These are phyloP conservation scores for Somion occarium DNA, from an alignment of 1,284 basidiomycete genomes.

Conservation along the genomic window DNA sequence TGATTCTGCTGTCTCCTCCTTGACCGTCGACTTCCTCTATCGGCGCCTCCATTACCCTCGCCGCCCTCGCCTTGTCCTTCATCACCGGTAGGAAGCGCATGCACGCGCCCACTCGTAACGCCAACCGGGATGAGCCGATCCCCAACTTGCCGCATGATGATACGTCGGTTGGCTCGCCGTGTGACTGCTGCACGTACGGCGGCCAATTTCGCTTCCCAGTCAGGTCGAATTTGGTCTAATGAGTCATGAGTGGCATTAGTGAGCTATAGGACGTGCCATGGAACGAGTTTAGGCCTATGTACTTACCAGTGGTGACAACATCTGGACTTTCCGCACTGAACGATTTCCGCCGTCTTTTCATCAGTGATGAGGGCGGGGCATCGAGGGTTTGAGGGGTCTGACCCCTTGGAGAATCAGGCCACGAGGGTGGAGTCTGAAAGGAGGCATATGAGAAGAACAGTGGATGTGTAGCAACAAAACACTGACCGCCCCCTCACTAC, in stretches of 20 bases:
- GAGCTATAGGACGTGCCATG: constrained; percentile 12
- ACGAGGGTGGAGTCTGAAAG: constrained; percentile 33
- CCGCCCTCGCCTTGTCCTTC: constrained; percentile 32
- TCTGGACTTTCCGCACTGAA: constrained; percentile 74
- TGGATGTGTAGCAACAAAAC: constrained; percentile 2
- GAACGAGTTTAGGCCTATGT: constrained; percentile 3
- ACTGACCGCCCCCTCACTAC: constrained; percentile 63
- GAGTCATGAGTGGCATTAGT: too few species aligned
- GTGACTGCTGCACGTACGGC: constrained; percentile 85
- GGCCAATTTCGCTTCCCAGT: constrained; percentile 92
- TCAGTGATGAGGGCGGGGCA: constrained; percentile 22
- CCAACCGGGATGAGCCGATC: constrained; percentile 96
- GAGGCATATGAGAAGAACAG: constrained; percentile 1
- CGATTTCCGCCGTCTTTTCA: constrained; percentile 73
- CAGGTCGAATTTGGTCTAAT: constrained; percentile 91
- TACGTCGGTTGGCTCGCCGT: constrained; percentile 88
- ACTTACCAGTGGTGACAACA: constrained; percentile 84
- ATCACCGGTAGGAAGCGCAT: constrained; percentile 51
- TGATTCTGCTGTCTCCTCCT: constrained; percentile 50
- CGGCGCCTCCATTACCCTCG: constrained; percentile 34
- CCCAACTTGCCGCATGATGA: constrained; percentile 98
- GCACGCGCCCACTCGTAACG: constrained; percentile 79
- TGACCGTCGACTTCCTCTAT: constrained; percentile 47
- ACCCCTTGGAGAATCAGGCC: constrained; percentile 46
- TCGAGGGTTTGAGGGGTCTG: constrained; percentile 8